Evolutionary conservation across 306 rosid species (phyloP), one percentile per base, ranked within the genome.

Genomic region (Cucurbita moschata): DNA sequence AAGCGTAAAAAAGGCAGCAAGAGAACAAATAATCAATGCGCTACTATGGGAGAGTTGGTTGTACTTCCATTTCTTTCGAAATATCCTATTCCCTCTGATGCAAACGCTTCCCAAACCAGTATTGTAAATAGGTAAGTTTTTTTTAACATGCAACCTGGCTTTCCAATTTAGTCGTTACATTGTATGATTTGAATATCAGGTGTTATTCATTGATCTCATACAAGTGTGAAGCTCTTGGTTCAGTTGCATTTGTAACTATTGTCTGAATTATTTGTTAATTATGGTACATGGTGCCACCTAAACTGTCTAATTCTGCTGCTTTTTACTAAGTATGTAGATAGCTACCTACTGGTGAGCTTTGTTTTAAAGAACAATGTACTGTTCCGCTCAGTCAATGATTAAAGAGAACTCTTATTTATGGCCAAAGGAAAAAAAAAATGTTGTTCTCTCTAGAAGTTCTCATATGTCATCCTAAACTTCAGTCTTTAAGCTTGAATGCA

Each of bases 11-110:
- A 89, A 71, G 87, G 94, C 71, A 90, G 89, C 76, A 87, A 79
- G 88, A 83, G 82, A 78, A 80, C 43, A 76, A 78, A 60, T 67
- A 78, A 63, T 76, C 89, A 84, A 40, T 83, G 77, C 19, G 75
- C 86, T 75, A 78, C 88, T 57, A 85, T 92, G 81, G 97, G 97
- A 79, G 96, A 92, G 75, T 80, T 92, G 57, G 78, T 92, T 84
- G 97, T 92, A 83, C 97, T 89, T 82, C 97, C 97, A 7, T 92
- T 83, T 82, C 83, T 92, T 77, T 87, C 90, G 7, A 92, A 92
- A 81, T 89, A 89, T 81, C 92, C 96, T 42, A 75, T 87, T 82
- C 97, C 96, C 79, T 86, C 88, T 40, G 79, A 72, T 81, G 80
- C 88, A 73, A 82, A 84, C 74, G 69, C 78, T 77, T 80, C 86